A percentile compares a stretch with the other conserved stretches of the same genome.
These are phyloP conservation scores for Physcomitrellopsis africana DNA, from an alignment of 225 moss, liverwort and hornwort species.

Conservation along the genomic window DNA sequence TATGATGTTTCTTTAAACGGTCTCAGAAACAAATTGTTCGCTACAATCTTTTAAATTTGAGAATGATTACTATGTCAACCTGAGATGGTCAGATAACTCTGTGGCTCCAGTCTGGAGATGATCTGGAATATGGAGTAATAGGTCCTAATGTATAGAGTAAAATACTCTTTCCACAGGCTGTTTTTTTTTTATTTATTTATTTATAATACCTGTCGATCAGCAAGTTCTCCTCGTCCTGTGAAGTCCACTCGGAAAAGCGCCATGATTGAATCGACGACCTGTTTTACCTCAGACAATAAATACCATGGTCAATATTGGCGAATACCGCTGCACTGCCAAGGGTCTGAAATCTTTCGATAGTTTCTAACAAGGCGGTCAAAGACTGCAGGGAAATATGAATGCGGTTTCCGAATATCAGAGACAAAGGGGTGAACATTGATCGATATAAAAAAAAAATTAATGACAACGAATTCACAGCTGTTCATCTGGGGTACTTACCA, in stretches of 20 bases:
- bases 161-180: not conserved
- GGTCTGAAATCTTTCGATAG: not conserved
- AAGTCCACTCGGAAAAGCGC: conserved; percentile 95
- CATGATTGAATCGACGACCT: conserved; percentile 91
- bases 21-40: not conserved
- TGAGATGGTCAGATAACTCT: conserved; percentile 15
- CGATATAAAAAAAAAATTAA: not conserved
- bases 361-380: not conserved
- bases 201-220: conserved; percentile 76
- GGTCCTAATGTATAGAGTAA: not conserved
- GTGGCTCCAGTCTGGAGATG: not conserved
- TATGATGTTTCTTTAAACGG: not conserved
- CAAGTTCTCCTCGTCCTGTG: conserved; percentile 89
- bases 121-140: conserved; percentile 15
- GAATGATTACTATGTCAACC: conserved; percentile 7
- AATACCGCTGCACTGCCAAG: not conserved
- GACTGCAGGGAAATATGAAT: not conserved
- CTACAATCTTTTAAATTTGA: not conserved
- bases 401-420: not conserved
- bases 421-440: not conserved
- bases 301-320: not conserved
- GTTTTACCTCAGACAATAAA: conserved; percentile 28
- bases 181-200: conserved; percentile 12
- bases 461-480: not conserved
- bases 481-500: conserved; percentile 46